Evolutionary conservation across 208 protist genomes (phyloP), one percentile per base, ranked within the genome.

Genomic region (Wallacemonas rigidus): DNA sequence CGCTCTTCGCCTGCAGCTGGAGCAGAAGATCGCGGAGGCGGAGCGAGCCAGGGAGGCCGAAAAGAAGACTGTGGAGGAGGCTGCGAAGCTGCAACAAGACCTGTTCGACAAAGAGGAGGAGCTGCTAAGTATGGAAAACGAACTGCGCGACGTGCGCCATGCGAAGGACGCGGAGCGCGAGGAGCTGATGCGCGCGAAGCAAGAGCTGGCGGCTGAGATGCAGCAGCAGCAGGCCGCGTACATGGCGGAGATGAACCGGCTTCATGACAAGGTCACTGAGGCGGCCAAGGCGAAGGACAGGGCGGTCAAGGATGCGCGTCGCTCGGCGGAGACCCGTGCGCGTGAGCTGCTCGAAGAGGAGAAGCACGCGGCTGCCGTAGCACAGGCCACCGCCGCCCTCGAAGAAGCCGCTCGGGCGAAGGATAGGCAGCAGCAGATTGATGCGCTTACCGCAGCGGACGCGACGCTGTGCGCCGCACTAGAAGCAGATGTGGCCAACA

Each of bases 91-190:
- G n/a, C 62, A 73, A 36, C 15, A 45, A 2, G 41, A 69, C 8
- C 47, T 75, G 9, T 64, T 76, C 51, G 64, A 76, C 26, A 71
- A 77, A n/a, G 72, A 81, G 47, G 44, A 63, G 44, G 41, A 73
- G 56, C 54, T 73, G 50, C 53, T 73, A 39, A 56, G 17, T 3
- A 57, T 57, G 74, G 57, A 73, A 57, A 53, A 71, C 47, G 38
- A 67, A 17, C 67, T 78, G 40, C 38, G 57, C 3, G 67, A 73
- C 15, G 62, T 60, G 9, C 50, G 44, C 11, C 57, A 63, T 26
- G 38, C 61, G 36, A 56, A 69, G 55, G 44, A 71, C 48, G 48
- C 40, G 14, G 44, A 63, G 56, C 50, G 47, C 36, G 54, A 53
- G 15, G 56, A 47, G 44, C 69, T 73, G 14, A 45, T 43, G 4